Evolutionary conservation across 2,329 filamentous ascomycete genomes (phyloP).

Genomic region (Albophoma yamanashiensis): DNA sequence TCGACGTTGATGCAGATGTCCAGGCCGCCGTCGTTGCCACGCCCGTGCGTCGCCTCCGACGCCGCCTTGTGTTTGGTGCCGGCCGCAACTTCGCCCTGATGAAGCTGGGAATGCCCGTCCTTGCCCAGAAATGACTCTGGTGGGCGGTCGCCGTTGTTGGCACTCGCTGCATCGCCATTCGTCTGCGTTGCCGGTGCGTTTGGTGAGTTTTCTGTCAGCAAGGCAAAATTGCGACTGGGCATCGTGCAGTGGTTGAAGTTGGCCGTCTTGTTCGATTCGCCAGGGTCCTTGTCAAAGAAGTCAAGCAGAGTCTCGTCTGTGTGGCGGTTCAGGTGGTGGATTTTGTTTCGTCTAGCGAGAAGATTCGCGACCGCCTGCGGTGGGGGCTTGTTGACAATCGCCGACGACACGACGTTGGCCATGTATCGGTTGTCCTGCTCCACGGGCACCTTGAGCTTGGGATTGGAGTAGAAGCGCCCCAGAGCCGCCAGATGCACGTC

Average conservation of each 20-base stretch:
- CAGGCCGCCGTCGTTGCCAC: constrained; percentile 49
- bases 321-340: constrained; percentile 55
- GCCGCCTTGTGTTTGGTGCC: constrained; percentile 73
- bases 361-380: constrained; percentile 82
- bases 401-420: constrained; percentile 86
- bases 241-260: constrained; percentile 78
- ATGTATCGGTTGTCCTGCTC: constrained; percentile 89
- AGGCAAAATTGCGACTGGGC: constrained; percentile 86
- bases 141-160: constrained; percentile 6
- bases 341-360: constrained; percentile 80
- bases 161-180: constrained; percentile 14
- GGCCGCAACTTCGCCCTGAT: constrained; percentile 65
- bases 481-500: constrained; percentile 90
- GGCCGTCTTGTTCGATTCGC: constrained; percentile 62
- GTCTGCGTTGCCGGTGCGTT: constrained; percentile 23
- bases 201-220: constrained; percentile 78
- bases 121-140: constrained; percentile 29
- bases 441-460: constrained; percentile 62
- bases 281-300: constrained; percentile 86
- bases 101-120: constrained; percentile 61
- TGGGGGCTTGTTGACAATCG: constrained; percentile 91
- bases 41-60: constrained; percentile 40
- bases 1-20: constrained; percentile 84
- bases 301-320: constrained; percentile 91
- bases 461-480: constrained; percentile 90